Base-by-base conservation (phyloP, 257 asterid species). In the Cruciata laevipes region DNA sequence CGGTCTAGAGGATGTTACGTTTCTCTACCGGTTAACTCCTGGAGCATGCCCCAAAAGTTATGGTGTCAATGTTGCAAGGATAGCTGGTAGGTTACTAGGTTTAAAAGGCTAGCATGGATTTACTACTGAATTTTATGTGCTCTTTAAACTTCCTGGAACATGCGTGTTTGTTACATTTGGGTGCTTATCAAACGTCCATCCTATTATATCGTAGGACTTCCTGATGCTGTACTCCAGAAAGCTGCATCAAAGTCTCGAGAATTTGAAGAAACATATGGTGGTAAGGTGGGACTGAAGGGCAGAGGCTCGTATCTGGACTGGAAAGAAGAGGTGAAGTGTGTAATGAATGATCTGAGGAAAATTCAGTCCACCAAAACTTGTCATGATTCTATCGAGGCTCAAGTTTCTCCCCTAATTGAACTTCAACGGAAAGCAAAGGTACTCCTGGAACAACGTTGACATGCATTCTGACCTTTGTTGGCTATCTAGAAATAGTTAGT, bases 11-110 rank as follows among this genome's bases (percentile, higher is more conserved):
- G 97, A 93, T 82, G 97, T 88, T 70, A 82, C 89, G 66, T 93
- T 93, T 80, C 96, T 93, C 5, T 90, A 90, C 83, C 88, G 89
- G 75, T 84, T 93, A 86, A 79, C 87, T 23, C 83, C 80, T 7
- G 97, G 95, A 53, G 88, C 97, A 78, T 93, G 99, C 83, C 99
- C 99, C 63, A 88, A 86, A 78, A 93, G 99, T 75, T 93, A 93
- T 30, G 99, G 99, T 75, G 95, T 90, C 72, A 93, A 93, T 68
- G 96, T 93, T 74, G 99, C 99, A 66, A 85, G 95, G 47, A 72
- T 93, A 59, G 99, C 99, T 66, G 97, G 99, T 90, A 74, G 72
- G 80, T 75, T 25, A 35, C 7, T 42, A 17, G 6, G 35, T 40
- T 31, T 25, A 55, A 32, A 57, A 23, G 9, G 17, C 60, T 53